Base-by-base conservation (phyloP, 257 asterid genomes). In the Primulina huaijiensis region DNA sequence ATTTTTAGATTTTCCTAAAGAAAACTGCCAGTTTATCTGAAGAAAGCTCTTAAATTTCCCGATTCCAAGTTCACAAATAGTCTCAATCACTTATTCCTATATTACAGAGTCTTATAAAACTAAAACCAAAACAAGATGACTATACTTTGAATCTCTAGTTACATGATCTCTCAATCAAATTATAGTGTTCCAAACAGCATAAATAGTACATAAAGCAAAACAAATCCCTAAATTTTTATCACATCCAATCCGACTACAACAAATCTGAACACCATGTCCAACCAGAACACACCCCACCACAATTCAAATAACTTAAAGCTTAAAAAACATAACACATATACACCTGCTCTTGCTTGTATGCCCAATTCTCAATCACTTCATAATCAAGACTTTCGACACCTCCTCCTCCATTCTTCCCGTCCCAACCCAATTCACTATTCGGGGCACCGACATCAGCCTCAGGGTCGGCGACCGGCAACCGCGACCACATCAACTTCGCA, bases 341-440 rank as follows among this genome's bases (percentile, higher is more conserved):
- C 55, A 91, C 99, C 97, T 89, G 99, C 68, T 94, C 97, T 78
- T 80, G 86, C 73, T 96, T 80, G 72, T 94, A 94, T 16, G 96
- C 95, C 60, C 75, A 82, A 74, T 91, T 94, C 67, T 91, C 99
- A 68, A 94, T 84, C 11, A 89, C 97, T 89, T 94, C 99, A 80
- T 90, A 94, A 64, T 94, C 99, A 58, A 94, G 97, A 84, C 99
- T 94, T 80, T 94, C 97, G 59, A 83, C 95, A 56, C 72, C 9
- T 46, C 77, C 74, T 11, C 78, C 90, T 38, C 89, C 87, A 20
- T 29, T 79, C 79, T 78, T 86, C 79, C 70, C 80, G 14, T 70
- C 64, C 20, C 38, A 73, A 62, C 78, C 87, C 55, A 65, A 27
- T 57, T 79, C 88, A 25, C 79, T 83, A 21, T 12, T 46, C 2